These are phyloP conservation scores for Ogataea paradorogensis DNA, from an alignment of 805 yeast genomes.

Conservation along the genomic window DNA sequence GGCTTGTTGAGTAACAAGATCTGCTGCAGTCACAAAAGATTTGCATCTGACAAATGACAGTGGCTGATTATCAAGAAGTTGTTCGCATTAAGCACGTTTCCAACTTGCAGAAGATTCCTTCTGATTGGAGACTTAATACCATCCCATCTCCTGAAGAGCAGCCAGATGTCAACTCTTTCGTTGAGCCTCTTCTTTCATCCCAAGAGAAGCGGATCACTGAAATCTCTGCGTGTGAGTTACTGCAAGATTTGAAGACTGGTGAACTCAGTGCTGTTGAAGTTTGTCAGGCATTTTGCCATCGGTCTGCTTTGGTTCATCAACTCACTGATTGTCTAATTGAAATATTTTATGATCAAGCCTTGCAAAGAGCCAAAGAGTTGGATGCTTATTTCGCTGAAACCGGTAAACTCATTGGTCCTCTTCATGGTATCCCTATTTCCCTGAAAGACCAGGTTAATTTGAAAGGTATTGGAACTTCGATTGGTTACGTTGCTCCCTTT, in stretches of 20 bases:
- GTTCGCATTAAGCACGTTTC: conserved; percentile 21
- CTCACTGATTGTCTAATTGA: conserved; percentile 42
- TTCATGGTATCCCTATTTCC: conserved; percentile 46
- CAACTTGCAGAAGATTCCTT: conserved; percentile 27
- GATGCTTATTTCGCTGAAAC: conserved; percentile 35
- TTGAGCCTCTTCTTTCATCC: conserved; percentile 24
- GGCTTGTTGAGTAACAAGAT: background rate
- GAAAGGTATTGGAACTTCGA: conserved; percentile 39
- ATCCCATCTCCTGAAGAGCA: conserved; percentile 31
- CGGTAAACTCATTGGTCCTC: conserved; percentile 39
- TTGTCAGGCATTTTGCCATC: conserved; percentile 39
- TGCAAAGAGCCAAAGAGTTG: conserved; percentile 37
- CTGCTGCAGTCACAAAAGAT: no score
- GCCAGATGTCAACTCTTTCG: conserved; percentile 22
- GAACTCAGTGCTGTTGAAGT: conserved; percentile 35
- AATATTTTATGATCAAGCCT: conserved; percentile 41
- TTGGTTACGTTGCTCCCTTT: conserved; percentile 37
- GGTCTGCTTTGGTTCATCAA: conserved; percentile 43
- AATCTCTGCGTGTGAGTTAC: conserved; percentile 25
- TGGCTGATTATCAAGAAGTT: conserved; percentile 18
- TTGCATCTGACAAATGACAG: no score
- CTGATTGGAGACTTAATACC: conserved; percentile 28
- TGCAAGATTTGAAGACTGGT: conserved; percentile 29
- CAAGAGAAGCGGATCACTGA: conserved; percentile 24
- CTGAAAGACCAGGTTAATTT: conserved; percentile 44